Evolutionary conservation across 1,139 yeast genomes (phyloP).

Genomic region (Kodamaea alishanica): DNA sequence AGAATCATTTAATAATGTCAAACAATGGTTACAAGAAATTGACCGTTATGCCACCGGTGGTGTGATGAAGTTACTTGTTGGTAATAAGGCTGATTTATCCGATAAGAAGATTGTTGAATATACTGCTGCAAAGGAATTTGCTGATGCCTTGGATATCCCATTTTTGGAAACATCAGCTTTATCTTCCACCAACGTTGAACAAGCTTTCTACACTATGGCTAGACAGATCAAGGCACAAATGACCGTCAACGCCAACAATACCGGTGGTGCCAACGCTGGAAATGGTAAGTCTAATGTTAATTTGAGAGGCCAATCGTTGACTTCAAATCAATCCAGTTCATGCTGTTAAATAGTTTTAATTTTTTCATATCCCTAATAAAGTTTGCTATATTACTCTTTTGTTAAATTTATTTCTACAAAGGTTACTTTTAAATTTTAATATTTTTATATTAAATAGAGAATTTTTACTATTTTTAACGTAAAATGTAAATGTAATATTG

Average conservation of each 20-base stretch:
- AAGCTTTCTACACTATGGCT: constrained; percentile 98
- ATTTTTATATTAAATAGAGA: neutral
- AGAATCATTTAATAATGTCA: constrained; percentile 94
- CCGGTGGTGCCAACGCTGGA: constrained; percentile 37
- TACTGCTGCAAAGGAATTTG: constrained; percentile 95
- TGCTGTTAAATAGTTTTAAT: constrained; percentile 60
- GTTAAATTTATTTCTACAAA: constrained; percentile 12
- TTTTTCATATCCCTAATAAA: neutral
- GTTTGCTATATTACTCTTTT: constrained; percentile 1
- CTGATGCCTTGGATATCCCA: constrained; percentile 93
- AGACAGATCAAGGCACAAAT: constrained; percentile 96
- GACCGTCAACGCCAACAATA: constrained; percentile 59
- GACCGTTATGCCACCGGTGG: constrained; percentile 98
- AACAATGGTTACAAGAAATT: constrained; percentile 98
- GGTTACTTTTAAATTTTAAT: constrained; percentile 26
- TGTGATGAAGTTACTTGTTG: constrained; percentile 91
- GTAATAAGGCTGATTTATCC: constrained; percentile 92
- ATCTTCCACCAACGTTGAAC: constrained; percentile 94
- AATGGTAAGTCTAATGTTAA: constrained; percentile 72
- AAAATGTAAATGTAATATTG: constrained; percentile 48
- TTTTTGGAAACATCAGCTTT: constrained; percentile 96
- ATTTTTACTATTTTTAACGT: constrained; percentile 5
- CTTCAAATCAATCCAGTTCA: constrained; percentile 59
- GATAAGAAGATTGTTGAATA: constrained; percentile 96
- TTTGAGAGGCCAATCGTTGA: constrained; percentile 84